phyloP scores from a whole-genome alignment of 2,329 filamentous ascomycete genomes.

The Ceratocystis papillata region DNA sequence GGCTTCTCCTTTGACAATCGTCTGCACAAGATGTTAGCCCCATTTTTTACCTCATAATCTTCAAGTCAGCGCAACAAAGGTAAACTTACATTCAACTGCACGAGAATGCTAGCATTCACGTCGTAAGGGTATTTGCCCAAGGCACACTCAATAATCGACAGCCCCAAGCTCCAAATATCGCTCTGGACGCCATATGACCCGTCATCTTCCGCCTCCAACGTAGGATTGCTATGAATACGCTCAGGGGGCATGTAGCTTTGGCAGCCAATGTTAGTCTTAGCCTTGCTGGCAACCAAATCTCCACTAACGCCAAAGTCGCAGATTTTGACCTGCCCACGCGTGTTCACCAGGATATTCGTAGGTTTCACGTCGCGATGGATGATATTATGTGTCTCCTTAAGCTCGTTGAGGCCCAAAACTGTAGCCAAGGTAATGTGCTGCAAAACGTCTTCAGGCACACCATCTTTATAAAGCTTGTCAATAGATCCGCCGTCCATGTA shows the following conservation, averaged over 20 bases:
- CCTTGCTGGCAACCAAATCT: slow-evolving; percentile 92
- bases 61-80: background rate
- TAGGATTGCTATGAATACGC: slow-evolving; percentile 52
- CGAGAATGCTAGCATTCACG: slow-evolving; percentile 97
- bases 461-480: slow-evolving; percentile 86
- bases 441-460: slow-evolving; percentile 78
- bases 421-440: slow-evolving; percentile 85
- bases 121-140: slow-evolving; percentile 94
- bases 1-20: slow-evolving; percentile 94
- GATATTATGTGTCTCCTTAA: slow-evolving; percentile 98
- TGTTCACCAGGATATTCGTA: slow-evolving; percentile 94
- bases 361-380: slow-evolving; percentile 98
- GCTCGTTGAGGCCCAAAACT: slow-evolving; percentile 76
- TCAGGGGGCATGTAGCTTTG: slow-evolving; percentile 99
- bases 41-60: background rate
- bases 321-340: slow-evolving; percentile 84
- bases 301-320: slow-evolving; percentile 97
- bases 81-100: slow-evolving; percentile 77
- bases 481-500: slow-evolving; percentile 98
- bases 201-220: slow-evolving; percentile 49
- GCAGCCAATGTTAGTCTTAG: slow-evolving; percentile 96
- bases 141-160: slow-evolving; percentile 93
- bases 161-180: slow-evolving; percentile 90
- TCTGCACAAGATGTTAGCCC: slow-evolving; percentile 42
- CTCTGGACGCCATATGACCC: slow-evolving; percentile 96